phyloP scores from a whole-genome alignment of 352 stramenopile species.

The Pythium aristosporum region DNA sequence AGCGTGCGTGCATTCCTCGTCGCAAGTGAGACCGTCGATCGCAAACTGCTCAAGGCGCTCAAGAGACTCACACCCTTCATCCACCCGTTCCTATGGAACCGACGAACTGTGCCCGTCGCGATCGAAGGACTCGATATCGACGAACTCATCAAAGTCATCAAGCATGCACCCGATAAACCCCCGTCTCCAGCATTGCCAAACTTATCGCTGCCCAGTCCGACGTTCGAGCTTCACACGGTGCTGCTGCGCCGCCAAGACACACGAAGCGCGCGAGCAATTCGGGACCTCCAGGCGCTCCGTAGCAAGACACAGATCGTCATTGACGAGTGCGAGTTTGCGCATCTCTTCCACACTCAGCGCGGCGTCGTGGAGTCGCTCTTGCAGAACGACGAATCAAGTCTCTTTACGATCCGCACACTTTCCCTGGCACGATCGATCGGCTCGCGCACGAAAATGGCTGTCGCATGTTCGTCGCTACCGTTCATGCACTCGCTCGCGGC shows the following conservation, averaged over 20 bases:
- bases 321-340: slow-evolving; percentile 8
- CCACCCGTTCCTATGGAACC: not conserved
- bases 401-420: not conserved
- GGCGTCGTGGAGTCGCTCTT: not conserved
- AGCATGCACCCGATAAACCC: not conserved
- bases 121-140: slow-evolving; percentile 7
- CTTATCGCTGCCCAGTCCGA: not conserved
- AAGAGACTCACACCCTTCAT: slow-evolving; percentile 1
- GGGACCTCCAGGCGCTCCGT: not conserved
- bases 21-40: not conserved
- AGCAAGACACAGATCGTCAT: not conserved
- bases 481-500: not conserved
- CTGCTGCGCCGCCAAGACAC: slow-evolving; percentile 3
- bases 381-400: not conserved
- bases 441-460: not conserved
- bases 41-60: slow-evolving; percentile 2
- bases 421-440: slow-evolving; percentile 6
- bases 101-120: not conserved
- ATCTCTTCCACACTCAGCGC: slow-evolving; percentile 3
- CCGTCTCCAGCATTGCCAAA: not conserved
- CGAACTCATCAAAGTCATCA: not conserved
- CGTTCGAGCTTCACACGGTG: not conserved
- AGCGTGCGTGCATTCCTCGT: not conserved
- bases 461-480: slow-evolving; percentile 7
- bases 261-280: not conserved